Conservation (phyloP, 129 eudicot species). For the Pittosporum tobira region DNA sequence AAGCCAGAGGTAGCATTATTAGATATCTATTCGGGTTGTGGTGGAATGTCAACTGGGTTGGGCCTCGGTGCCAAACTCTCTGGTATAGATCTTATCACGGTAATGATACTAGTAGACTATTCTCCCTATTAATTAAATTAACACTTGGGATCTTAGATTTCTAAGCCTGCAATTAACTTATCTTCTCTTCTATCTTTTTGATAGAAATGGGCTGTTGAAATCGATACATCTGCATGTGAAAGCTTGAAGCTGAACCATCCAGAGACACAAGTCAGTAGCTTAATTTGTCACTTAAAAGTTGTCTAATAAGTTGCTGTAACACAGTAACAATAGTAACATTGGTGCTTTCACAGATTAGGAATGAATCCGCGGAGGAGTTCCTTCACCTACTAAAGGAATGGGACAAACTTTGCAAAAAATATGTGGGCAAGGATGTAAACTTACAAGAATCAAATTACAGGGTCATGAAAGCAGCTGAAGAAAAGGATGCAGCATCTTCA, state of each 20-base stretch:
- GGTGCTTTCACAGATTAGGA: constrained; percentile 41
- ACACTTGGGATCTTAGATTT: constrained; percentile 5
- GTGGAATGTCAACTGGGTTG: constrained; percentile 76
- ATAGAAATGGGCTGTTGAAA: constrained; percentile 78
- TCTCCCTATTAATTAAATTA: background rate
- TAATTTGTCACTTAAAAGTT: background rate
- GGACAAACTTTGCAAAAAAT: constrained; percentile 47
- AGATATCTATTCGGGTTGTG: constrained; percentile 71
- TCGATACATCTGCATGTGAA: constrained; percentile 50
- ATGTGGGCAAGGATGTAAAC: constrained; percentile 18
- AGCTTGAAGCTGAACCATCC: constrained; percentile 62
- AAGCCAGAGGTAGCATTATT: constrained; percentile 35
- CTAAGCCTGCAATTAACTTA: constrained; percentile 8
- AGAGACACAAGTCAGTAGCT: constrained; percentile 47
- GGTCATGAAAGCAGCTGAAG: constrained; percentile 19
- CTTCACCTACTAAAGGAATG: constrained; percentile 54
- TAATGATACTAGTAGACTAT: constrained; percentile 16
- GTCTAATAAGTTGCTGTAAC: too few relatives aligned
- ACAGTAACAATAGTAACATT: background rate
- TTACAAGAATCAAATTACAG: constrained; percentile 12
- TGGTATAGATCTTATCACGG: constrained; percentile 41
- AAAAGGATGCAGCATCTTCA: constrained; percentile 15
- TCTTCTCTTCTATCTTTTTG: constrained; percentile 9
- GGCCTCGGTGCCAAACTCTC: constrained; percentile 48
- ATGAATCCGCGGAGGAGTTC: constrained; percentile 60